Percentiles rank a stretch among this genome's conserved stretches.
phyloP scores from a whole-genome alignment of 2,329 filamentous ascomycete species.

The Hypoxylon sp. region DNA sequence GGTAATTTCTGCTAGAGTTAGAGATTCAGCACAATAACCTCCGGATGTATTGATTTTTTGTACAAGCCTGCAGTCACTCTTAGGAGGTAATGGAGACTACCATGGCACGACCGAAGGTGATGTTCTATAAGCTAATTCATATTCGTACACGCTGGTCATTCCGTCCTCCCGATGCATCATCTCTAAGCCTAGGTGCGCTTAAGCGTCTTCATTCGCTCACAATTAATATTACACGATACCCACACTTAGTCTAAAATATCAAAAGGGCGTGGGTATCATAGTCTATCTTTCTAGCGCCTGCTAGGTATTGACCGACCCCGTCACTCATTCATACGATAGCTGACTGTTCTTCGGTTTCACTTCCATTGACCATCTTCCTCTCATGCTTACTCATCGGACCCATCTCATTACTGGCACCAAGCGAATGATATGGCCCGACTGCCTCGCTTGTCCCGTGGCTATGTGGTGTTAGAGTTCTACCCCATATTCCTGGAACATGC shows the following conservation, averaged over 20 bases:
- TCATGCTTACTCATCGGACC: slow-evolving; percentile 18
- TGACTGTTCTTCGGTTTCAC: slow-evolving; percentile 7
- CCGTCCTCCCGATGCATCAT: background rate
- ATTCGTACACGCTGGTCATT: background rate
- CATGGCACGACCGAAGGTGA: too few relatives aligned
- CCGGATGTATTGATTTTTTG: too few relatives aligned
- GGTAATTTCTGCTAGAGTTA: too few relatives aligned
- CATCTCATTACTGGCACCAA: slow-evolving; percentile 36
- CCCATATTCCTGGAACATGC: slow-evolving; percentile 44
- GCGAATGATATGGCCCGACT: slow-evolving; percentile 29
- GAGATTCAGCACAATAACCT: too few relatives aligned
- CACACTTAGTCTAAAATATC: background rate
- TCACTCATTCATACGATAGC: slow-evolving; percentile 39
- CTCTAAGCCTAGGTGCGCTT: background rate
- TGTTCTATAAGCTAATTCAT: background rate
- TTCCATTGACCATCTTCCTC: background rate
- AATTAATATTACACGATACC: background rate
- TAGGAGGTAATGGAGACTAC: too few relatives aligned
- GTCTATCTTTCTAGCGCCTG: background rate
- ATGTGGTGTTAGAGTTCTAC: slow-evolving; percentile 23
- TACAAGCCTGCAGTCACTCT: too few relatives aligned
- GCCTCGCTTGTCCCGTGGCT: slow-evolving; percentile 33
- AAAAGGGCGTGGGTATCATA: background rate
- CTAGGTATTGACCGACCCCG: background rate
- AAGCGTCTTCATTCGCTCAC: background rate